Evolutionary conservation across 2,329 filamentous ascomycete genomes (phyloP).

Genomic region (Fusarium annulatum): DNA sequence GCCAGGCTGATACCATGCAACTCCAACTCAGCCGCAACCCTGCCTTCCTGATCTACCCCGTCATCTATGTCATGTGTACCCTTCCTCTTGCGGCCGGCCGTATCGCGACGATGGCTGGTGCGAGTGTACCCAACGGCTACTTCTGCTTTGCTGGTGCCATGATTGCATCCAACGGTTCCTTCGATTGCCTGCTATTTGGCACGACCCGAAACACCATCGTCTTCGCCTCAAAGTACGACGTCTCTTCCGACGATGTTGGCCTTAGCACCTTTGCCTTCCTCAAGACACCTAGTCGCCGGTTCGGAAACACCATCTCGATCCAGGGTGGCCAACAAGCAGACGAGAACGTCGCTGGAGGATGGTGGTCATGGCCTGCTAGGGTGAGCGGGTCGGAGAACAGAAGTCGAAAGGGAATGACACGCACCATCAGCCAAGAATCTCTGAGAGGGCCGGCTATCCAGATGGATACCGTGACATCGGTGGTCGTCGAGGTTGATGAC

Average conservation of each 20-base stretch:
- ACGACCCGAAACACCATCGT: slow-evolving; percentile 64
- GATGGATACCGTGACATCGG: slow-evolving; percentile 57
- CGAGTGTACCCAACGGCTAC: slow-evolving; percentile 61
- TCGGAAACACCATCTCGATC: slow-evolving; percentile 57
- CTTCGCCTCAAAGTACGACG: slow-evolving; percentile 53
- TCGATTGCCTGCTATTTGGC: slow-evolving; percentile 66
- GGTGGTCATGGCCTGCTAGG: slow-evolving; percentile 44
- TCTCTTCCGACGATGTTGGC: slow-evolving; percentile 59
- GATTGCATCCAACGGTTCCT: slow-evolving; percentile 66
- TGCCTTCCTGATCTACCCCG: slow-evolving; percentile 73
- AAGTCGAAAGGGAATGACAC: slow-evolving; percentile 20
- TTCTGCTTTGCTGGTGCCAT: slow-evolving; percentile 70
- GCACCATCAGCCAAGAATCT: slow-evolving; percentile 48
- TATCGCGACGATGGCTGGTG: slow-evolving; percentile 70
- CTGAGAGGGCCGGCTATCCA: slow-evolving; percentile 55
- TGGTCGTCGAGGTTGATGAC: slow-evolving; percentile 54
- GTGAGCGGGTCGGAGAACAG: slow-evolving; percentile 7
- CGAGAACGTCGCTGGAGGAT: slow-evolving; percentile 36
- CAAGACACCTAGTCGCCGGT: slow-evolving; percentile 53
- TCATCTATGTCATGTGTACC: slow-evolving; percentile 77
- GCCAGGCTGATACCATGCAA: slow-evolving; percentile 21
- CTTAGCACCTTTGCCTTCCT: slow-evolving; percentile 64
- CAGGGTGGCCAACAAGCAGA: slow-evolving; percentile 44
- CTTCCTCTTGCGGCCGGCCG: slow-evolving; percentile 73
- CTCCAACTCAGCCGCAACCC: slow-evolving; percentile 53